Base-by-base conservation (phyloP, 1,284 basidiomycete species). In the Phlebopus sp. region DNA sequence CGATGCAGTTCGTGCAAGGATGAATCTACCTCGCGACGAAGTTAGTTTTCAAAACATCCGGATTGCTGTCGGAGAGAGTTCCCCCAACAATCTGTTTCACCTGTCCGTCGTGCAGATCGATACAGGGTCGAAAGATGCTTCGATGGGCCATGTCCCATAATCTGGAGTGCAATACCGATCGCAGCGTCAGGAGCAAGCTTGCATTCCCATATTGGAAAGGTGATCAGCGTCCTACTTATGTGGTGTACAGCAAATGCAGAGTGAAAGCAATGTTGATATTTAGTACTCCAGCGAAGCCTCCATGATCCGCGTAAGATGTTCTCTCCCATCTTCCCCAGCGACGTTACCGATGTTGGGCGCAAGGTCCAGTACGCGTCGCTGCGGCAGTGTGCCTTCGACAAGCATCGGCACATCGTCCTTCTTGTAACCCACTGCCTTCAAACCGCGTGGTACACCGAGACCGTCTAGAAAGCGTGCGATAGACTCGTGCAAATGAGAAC, bases 81-180 rank as follows among this genome's bases (percentile, higher is more conserved):
- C 94, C 93, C 23, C 97, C 97, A 9, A 99, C 93, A 51, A 99
- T 99, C 72, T 99, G 97, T 70, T 99, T 99, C 48, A 99, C 97
- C 59, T 91, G 75, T 9, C 94, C 94, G 53, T 86, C 81, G 71
- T 99, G 97, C 21, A 99, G 79, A 69, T 99, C 97, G 60, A 99
- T 98, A 68, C 97, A 99, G 10, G 97, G 97, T 47, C 89, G 79
- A 72, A 99, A 99, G 42, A 79, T 57, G 39, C 58, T 65, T 45
- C 50, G 54, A 14, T 50, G 35, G 40, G 48, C 38, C 63, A 61
- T 50, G 27, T 64, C n/a, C n/a, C n/a, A n/a, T n/a, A n/a, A n/a
- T n/a, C n/a, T n/a, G n/a, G n/a, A n/a, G n/a, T n/a, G n/a, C n/a
- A n/a, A n/a, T n/a, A n/a, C n/a, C 21, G 36, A 41, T 21, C 39